Percentiles rank a stretch among this genome's conserved stretches.
Conservation (phyloP, 495 filamentous ascomycete species). For the Hamigera avellanea region DNA sequence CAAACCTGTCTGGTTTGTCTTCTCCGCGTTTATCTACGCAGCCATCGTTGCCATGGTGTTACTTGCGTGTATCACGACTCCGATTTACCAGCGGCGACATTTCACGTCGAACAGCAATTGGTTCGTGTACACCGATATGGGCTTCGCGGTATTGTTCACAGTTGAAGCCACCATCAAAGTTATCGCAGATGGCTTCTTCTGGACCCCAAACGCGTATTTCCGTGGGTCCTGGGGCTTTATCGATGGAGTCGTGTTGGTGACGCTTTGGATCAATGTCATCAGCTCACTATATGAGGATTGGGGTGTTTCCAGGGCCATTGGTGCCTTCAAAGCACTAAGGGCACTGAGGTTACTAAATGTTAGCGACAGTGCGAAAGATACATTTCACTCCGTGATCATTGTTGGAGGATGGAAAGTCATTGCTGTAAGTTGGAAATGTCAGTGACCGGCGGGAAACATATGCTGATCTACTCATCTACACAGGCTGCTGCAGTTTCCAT, state of each 20-base stretch:
- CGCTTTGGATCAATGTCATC: constrained; percentile 90
- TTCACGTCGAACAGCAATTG: constrained; percentile 65
- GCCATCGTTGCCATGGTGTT: constrained; percentile 95
- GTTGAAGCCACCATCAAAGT: constrained; percentile 87
- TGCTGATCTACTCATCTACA: constrained; percentile 7
- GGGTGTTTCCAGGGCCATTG: constrained; percentile 75
- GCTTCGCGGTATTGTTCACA: constrained; percentile 81
- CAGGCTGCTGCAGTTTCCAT: constrained; percentile 85
- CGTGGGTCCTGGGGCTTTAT: constrained; percentile 95
- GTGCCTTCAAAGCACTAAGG: constrained; percentile 96
- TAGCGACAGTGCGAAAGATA: constrained; percentile 89
- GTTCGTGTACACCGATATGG: constrained; percentile 87
- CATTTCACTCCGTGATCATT: constrained; percentile 93
- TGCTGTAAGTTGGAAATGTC: constrained; percentile 26
- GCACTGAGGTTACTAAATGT: constrained; percentile 88
- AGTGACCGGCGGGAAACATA: neutral
- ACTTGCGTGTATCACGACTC: constrained; percentile 88
- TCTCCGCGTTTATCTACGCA: constrained; percentile 88
- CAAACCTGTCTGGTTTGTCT: constrained; percentile 78
- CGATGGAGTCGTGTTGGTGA: constrained; percentile 83
- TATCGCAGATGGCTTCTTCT: constrained; percentile 92
- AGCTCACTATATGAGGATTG: constrained; percentile 69
- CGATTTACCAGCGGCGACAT: constrained; percentile 81
- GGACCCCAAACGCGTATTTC: constrained; percentile 95
- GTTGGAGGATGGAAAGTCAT: constrained; percentile 87